A percentile compares a stretch with the other conserved stretches of the same genome.
These are phyloP conservation scores for Plectosphaerella plurivora DNA, from an alignment of 2,329 filamentous ascomycete species.

Conservation along the genomic window DNA sequence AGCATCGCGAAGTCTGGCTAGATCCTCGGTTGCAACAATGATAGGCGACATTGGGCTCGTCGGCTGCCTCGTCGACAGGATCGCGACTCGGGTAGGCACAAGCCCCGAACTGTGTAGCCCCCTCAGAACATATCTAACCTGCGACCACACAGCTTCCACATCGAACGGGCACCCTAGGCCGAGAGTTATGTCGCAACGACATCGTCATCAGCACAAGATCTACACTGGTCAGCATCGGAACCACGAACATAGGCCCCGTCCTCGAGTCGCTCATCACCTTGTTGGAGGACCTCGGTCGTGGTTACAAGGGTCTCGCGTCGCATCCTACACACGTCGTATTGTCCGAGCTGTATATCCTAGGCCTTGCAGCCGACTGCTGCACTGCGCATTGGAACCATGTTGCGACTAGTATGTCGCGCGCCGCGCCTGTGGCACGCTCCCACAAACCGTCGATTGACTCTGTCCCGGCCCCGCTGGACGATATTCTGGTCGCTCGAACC, in stretches of 20 bases:
- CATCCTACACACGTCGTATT: slow-evolving; percentile 58
- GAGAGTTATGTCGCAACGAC: slow-evolving; percentile 56
- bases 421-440: neutral
- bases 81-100: slow-evolving; percentile 52
- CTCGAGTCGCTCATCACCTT: slow-evolving; percentile 53
- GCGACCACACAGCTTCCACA: slow-evolving; percentile 51
- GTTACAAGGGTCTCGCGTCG: slow-evolving; percentile 44
- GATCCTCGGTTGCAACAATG: slow-evolving; percentile 30
- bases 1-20: too few species aligned
- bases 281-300: slow-evolving; percentile 53
- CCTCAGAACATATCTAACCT: neutral
- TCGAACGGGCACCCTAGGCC: slow-evolving; percentile 52
- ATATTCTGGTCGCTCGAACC: slow-evolving; percentile 47
- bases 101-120: slow-evolving; percentile 1
- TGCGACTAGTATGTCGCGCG: slow-evolving; percentile 12
- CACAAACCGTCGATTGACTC: too few species aligned
- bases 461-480: slow-evolving; percentile 37
- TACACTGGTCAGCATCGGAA: slow-evolving; percentile 58
- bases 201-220: slow-evolving; percentile 56
- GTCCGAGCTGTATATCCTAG: slow-evolving; percentile 61
- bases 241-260: slow-evolving; percentile 46
- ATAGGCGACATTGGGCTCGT: slow-evolving; percentile 57
- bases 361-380: slow-evolving; percentile 62
- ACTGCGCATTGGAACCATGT: slow-evolving; percentile 53
- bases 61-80: slow-evolving; percentile 57